phyloP scores from a whole-genome alignment of 768 basidiomycete species.

The Boletellus sp. region DNA sequence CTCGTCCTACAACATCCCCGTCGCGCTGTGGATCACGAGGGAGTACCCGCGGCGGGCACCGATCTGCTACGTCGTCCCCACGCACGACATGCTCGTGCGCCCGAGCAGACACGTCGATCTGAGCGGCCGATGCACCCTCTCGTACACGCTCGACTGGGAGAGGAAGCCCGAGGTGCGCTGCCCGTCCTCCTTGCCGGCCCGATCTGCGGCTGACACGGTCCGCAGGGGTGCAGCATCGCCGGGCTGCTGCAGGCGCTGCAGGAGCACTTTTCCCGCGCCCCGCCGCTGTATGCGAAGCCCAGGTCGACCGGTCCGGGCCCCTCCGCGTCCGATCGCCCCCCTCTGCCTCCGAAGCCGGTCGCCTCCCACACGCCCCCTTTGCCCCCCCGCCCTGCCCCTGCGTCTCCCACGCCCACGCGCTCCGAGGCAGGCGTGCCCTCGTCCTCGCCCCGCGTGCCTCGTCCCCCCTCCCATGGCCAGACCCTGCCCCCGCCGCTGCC shows the following conservation, averaged over 20 bases:
- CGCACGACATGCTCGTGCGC: constrained; percentile 83
- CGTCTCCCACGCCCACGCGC: too few species aligned
- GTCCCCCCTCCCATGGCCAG: constrained; percentile 12
- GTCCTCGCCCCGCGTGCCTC: not conserved
- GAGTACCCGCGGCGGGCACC: constrained; percentile 85
- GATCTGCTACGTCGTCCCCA: constrained; percentile 88
- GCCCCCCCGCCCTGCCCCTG: constrained; percentile 3
- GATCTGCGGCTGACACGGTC: not conserved
- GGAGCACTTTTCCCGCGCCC: constrained; percentile 76
- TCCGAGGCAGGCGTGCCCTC: constrained; percentile 19
- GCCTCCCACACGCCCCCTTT: constrained; percentile 2
- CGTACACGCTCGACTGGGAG: constrained; percentile 75
- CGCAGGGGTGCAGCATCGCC: constrained; percentile 72
- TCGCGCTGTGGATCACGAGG: constrained; percentile 82
- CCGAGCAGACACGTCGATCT: constrained; percentile 73
- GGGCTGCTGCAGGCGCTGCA: constrained; percentile 75
- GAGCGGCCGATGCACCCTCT: constrained; percentile 66
- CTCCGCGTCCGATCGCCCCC: constrained; percentile 30
- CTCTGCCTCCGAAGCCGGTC: constrained; percentile 38
- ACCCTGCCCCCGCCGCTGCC: constrained; percentile 37
- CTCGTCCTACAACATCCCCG: constrained; percentile 87
- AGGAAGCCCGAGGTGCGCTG: constrained; percentile 61
- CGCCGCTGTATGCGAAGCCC: constrained; percentile 89
- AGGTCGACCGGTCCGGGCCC: constrained; percentile 31
- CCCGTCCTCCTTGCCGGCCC: constrained; percentile 8